Evolutionary conservation across 2,329 filamentous ascomycete species (phyloP).

Genomic region (Diplodia mutila): DNA sequence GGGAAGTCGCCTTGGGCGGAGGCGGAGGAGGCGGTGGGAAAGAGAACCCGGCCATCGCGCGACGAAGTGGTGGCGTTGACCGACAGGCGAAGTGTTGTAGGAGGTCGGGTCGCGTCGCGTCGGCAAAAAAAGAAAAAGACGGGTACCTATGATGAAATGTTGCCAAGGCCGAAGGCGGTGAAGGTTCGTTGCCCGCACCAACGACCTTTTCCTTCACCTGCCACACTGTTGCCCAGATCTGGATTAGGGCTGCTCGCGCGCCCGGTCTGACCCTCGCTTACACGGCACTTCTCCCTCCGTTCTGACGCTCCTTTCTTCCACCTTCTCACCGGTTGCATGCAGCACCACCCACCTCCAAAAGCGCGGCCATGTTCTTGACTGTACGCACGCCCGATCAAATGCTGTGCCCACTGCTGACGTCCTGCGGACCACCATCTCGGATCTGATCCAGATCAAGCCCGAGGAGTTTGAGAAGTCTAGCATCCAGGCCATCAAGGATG

Average conservation of each 20-base stretch:
- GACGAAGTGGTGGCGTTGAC: background rate
- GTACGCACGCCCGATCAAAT: conserved; percentile 7
- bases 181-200: background rate
- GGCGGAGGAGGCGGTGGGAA: conserved; percentile 56
- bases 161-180: conserved; percentile 25
- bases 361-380: conserved; percentile 23
- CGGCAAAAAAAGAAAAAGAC: conserved; percentile 1
- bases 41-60: conserved; percentile 37
- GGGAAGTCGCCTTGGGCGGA: conserved; percentile 39
- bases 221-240: background rate
- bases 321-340: conserved; percentile 1
- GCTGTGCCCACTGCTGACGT: conserved; percentile 12
- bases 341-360: background rate
- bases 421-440: conserved; percentile 82
- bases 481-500: conserved; percentile 86
- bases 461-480: conserved; percentile 85
- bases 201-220: conserved; percentile 18
- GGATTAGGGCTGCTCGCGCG: conserved; percentile 2
- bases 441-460: conserved; percentile 90
- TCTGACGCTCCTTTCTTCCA: background rate
- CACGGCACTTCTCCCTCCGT: background rate
- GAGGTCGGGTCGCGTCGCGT: background rate
- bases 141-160: conserved; percentile 14
- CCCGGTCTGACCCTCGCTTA: background rate
- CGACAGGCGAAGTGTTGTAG: background rate